Evolutionary conservation across 2,329 filamentous ascomycete species (phyloP), one percentile per base, ranked within the genome.

Genomic region (Parastagonospora avenae): DNA sequence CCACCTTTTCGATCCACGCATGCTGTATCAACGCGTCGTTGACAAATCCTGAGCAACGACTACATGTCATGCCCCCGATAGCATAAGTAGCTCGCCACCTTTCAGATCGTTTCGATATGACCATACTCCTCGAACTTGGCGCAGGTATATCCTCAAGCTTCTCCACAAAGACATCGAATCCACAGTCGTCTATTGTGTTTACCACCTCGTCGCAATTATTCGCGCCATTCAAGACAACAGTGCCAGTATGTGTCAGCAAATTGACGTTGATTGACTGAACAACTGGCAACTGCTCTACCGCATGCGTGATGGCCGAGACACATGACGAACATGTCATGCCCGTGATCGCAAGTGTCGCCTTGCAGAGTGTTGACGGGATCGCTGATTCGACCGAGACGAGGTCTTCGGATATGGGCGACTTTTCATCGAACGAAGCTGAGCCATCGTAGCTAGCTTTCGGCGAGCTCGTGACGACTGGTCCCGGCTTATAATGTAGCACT

Each of bases 291-390:
- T 79, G 71, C 54, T 82, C 61, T 2, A 85, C 63, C 2, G 76
- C 78, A 52, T 76, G 72, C 1, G 78, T 81, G 46, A 85, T 77
- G 27, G 76, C 73, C 32, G 75, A 77, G 4, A 82, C 78, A 61
- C 83, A 85, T 6, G 82, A 79, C 50, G 81, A 81, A 63, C 83
- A 85, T 2, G 82, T 85, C 83, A 85, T 85, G n/a, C 83, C 82
- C 24, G 75, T 75, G 30, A 85, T 77, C n/a, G 78, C 76, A 45
- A 82, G 68, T 4, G 77, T 77, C 4, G 75, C 79, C 50, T 62
- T 69, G 54, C 59, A 68, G 9, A 47, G 24, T 8, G 19, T 30
- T 8, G 51, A 14, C 6, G 39, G 9, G 8, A 24, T 39, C n/a
- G 48, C 12, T 1, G 50, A 14, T 15, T 67, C 57, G 7, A 67